A percentile compares a stretch with the other conserved stretches of the same genome.
These are phyloP conservation scores for Blastocystis sp. DNA, from an alignment of 352 stramenopile species.

Conservation along the genomic window DNA sequence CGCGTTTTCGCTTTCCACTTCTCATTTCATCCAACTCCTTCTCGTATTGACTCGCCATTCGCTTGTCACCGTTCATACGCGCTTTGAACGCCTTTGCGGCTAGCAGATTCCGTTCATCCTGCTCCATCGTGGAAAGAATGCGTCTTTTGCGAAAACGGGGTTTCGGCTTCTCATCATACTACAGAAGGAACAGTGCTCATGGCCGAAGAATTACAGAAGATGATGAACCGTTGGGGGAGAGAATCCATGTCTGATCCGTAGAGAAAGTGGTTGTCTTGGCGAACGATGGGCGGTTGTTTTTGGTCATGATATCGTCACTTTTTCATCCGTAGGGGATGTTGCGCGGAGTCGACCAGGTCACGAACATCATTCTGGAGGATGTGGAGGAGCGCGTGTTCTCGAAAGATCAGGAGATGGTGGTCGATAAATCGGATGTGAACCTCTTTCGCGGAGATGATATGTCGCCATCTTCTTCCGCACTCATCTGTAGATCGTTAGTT, in stretches of 20 bases:
- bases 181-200: neutral
- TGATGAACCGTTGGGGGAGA: slow-evolving; percentile 5
- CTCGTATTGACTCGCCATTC: neutral
- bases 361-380: slow-evolving; percentile 54
- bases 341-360: slow-evolving; percentile 52
- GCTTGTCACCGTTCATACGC: neutral
- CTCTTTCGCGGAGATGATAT: slow-evolving; percentile 47
- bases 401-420: neutral
- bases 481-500: slow-evolving; percentile 23
- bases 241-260: neutral
- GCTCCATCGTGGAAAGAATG: slow-evolving; percentile 33
- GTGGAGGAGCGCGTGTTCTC: slow-evolving; percentile 53
- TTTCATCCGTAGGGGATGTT: slow-evolving; percentile 37
- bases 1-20: neutral
- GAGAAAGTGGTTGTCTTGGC: slow-evolving; percentile 51
- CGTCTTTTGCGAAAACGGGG: neutral
- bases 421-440: slow-evolving; percentile 46
- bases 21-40: slow-evolving; percentile 5
- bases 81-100: slow-evolving; percentile 36
- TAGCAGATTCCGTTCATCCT: slow-evolving; percentile 46
- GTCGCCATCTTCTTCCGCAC: neutral
- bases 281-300: slow-evolving; percentile 51
- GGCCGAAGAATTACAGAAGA: slow-evolving; percentile 52
- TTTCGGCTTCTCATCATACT: slow-evolving; percentile 10
- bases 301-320: neutral